These are phyloP conservation scores for Helotiales sp. DNA, from an alignment of 2,329 filamentous ascomycete species.

Conservation along the genomic window DNA sequence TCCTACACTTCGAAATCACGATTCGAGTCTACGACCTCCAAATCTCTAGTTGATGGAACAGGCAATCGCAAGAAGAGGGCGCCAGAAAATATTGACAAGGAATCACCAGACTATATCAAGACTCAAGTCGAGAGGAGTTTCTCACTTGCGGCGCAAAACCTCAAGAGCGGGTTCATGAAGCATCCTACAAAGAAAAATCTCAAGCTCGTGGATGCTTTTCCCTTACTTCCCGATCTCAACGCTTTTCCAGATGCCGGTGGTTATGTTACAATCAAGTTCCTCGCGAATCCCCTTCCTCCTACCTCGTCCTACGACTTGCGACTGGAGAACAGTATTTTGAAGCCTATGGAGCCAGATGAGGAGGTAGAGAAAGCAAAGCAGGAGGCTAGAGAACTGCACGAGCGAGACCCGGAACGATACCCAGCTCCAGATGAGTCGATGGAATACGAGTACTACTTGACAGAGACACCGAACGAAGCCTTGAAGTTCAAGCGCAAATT, in stretches of 20 bases:
- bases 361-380: slow-evolving; percentile 51
- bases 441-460: slow-evolving; percentile 68
- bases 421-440: slow-evolving; percentile 58
- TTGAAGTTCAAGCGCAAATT: slow-evolving; percentile 61
- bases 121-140: slow-evolving; percentile 67
- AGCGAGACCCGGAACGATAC: slow-evolving; percentile 55
- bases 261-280: slow-evolving; percentile 70
- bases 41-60: slow-evolving; percentile 46
- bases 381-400: slow-evolving; percentile 52
- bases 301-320: slow-evolving; percentile 57
- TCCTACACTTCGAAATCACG: slow-evolving; percentile 51
- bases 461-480: slow-evolving; percentile 48
- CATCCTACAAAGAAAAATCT: slow-evolving; percentile 58
- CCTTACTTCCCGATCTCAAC: slow-evolving; percentile 64
- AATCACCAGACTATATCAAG: slow-evolving; percentile 66
- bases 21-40: slow-evolving; percentile 53
- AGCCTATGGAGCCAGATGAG: slow-evolving; percentile 56
- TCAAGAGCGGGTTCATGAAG: slow-evolving; percentile 55
- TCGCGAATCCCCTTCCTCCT: slow-evolving; percentile 60
- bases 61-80: slow-evolving; percentile 40
- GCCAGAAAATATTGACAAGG: slow-evolving; percentile 53
- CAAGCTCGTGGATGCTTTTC: slow-evolving; percentile 58
- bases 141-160: slow-evolving; percentile 51
- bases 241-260: slow-evolving; percentile 70
- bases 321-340: slow-evolving; percentile 60